Evolutionary conservation across 805 yeast genomes (phyloP).

Genomic region (Saccharomycopsis sp.): DNA sequence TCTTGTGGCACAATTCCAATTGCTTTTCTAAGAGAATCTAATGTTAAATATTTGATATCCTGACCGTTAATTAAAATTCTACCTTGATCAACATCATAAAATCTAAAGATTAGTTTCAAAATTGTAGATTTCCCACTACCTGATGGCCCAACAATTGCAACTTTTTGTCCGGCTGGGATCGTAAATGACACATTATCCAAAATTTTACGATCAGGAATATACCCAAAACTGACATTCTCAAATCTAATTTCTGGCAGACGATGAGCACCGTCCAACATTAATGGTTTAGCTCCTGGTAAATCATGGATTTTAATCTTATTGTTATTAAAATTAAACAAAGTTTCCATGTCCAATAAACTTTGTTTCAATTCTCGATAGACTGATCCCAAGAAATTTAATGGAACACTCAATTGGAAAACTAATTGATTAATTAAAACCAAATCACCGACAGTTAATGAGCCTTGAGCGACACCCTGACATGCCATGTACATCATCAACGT

Average conservation of each 20-base stretch:
- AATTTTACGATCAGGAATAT: constrained; percentile 83
- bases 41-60: constrained; percentile 66
- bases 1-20: constrained; percentile 97
- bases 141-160: constrained; percentile 94
- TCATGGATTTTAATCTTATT: constrained; percentile 63
- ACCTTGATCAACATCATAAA: constrained; percentile 78
- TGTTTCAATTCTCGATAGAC: constrained; percentile 94
- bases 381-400: constrained; percentile 88
- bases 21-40: constrained; percentile 64
- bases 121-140: constrained; percentile 96
- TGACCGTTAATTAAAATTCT: constrained; percentile 82
- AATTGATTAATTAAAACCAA: constrained; percentile 89
- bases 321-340: constrained; percentile 77
- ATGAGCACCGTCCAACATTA: constrained; percentile 35
- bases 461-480: constrained; percentile 82
- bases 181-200: constrained; percentile 72
- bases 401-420: constrained; percentile 93
- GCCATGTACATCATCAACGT: constrained; percentile 99
- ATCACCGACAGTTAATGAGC: constrained; percentile 86
- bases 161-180: constrained; percentile 85
- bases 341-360: constrained; percentile 91
- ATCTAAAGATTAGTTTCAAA: constrained; percentile 74
- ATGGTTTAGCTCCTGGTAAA: constrained; percentile 52
- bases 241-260: constrained; percentile 72
- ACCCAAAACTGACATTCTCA: constrained; percentile 90